A percentile compares a stretch with the other conserved stretches of the same genome.
phyloP scores from a whole-genome alignment of 1,284 basidiomycete species.

The Malassezia cuniculi region DNA sequence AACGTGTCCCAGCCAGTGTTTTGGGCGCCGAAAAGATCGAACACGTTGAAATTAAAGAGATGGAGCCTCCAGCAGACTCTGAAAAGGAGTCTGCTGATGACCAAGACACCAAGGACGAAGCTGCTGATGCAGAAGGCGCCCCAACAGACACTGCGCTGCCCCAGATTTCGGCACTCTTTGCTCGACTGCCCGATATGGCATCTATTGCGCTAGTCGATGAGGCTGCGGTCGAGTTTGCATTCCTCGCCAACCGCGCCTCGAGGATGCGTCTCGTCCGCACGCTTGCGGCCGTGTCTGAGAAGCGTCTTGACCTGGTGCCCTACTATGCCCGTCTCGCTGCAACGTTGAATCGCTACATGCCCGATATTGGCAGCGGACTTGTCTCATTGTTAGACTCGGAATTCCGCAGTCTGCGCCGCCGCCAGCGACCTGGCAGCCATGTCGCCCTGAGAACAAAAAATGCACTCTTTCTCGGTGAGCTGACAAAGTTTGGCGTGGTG shows the following conservation, averaged over 20 bases:
- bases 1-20: slow-evolving; percentile 74
- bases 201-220: slow-evolving; percentile 86
- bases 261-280: slow-evolving; percentile 66
- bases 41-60: slow-evolving; percentile 51
- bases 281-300: slow-evolving; percentile 70
- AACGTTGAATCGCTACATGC: slow-evolving; percentile 80
- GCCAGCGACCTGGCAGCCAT: too few species aligned
- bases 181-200: slow-evolving; percentile 80
- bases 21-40: slow-evolving; percentile 48
- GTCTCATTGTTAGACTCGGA: too few species aligned
- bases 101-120: slow-evolving; percentile 10
- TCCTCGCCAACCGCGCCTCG: slow-evolving; percentile 87
- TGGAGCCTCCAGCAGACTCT: slow-evolving; percentile 29
- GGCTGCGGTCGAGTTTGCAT: slow-evolving; percentile 86
- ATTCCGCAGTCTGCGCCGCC: slow-evolving; percentile 55
- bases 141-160: slow-evolving; percentile 57
- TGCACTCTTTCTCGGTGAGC: slow-evolving; percentile 69
- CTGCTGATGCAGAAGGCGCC: slow-evolving; percentile 52
- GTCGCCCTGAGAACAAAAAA: slow-evolving; percentile 95
- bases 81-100: background rate
- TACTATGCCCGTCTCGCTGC: slow-evolving; percentile 85
- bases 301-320: slow-evolving; percentile 75
- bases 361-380: slow-evolving; percentile 72
- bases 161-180: slow-evolving; percentile 75
- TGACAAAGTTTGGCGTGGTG: slow-evolving; percentile 91